phyloP scores from a whole-genome alignment of 768 basidiomycete genomes.

The Kwoniella sp. region DNA sequence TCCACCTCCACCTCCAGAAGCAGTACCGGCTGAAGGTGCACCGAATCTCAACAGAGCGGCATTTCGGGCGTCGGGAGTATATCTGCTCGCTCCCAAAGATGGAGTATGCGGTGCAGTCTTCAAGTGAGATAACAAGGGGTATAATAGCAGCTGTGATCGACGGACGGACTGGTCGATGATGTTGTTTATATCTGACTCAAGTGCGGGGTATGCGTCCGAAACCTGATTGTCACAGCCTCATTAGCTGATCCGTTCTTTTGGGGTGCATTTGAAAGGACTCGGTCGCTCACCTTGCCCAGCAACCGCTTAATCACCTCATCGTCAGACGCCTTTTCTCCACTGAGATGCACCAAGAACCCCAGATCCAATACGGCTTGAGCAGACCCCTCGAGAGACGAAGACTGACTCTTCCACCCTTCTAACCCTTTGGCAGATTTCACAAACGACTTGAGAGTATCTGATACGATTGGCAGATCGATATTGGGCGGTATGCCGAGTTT shows the following conservation, averaged over 20 bases:
- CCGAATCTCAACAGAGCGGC: slow-evolving; percentile 39
- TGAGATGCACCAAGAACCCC: slow-evolving; percentile 34
- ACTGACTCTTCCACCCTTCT: slow-evolving; percentile 35
- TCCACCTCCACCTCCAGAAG: neutral
- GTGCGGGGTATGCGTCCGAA: neutral
- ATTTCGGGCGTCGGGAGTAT: slow-evolving; percentile 15
- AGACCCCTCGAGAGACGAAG: slow-evolving; percentile 7
- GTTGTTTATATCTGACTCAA: slow-evolving; percentile 7
- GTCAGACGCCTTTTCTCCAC: slow-evolving; percentile 16
- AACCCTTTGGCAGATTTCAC: slow-evolving; percentile 25
- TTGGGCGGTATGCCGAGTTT: slow-evolving; percentile 38
- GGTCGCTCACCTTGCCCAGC: slow-evolving; percentile 33
- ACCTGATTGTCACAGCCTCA: neutral
- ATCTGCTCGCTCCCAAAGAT: neutral
- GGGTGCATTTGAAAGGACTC: too few species aligned
- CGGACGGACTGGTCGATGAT: slow-evolving; percentile 34
- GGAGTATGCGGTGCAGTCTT: neutral
- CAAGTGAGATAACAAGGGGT: slow-evolving; percentile 36
- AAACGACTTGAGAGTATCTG: slow-evolving; percentile 30
- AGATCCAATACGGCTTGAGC: slow-evolving; percentile 40
- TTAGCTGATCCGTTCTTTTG: too few species aligned
- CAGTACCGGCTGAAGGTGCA: slow-evolving; percentile 9
- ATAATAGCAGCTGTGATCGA: slow-evolving; percentile 38
- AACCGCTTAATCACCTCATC: slow-evolving; percentile 19
- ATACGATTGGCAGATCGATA: slow-evolving; percentile 15